These are phyloP conservation scores for Pachyrhizus erosus DNA, from an alignment of 306 rosid genomes.

Conservation along the genomic window DNA sequence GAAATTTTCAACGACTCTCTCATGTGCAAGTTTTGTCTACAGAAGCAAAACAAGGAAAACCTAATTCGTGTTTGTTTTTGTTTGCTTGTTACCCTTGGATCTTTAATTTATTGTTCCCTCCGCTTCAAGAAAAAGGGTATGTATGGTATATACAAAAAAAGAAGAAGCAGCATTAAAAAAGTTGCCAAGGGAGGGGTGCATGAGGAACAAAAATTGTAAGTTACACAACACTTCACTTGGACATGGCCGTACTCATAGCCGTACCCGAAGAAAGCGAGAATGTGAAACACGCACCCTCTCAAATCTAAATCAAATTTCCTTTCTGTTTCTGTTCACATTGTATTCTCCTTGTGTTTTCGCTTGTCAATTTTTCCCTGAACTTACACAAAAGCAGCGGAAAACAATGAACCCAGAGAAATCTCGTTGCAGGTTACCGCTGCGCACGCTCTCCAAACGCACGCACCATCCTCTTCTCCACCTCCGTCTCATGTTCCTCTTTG, in stretches of 20 bases:
- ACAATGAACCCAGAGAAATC: constrained; percentile 44
- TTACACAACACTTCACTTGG: background rate
- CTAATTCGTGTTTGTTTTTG: too few relatives aligned
- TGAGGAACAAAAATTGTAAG: too few relatives aligned
- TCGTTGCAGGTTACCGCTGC: constrained; percentile 20
- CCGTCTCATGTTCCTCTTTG: constrained; percentile 59
- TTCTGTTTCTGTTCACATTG: background rate
- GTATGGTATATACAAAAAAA: background rate
- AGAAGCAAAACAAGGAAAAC: too few relatives aligned
- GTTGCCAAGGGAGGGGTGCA: background rate
- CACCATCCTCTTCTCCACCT: constrained; percentile 58
- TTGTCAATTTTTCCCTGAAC: background rate
- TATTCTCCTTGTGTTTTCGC: background rate
- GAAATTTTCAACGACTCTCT: too few relatives aligned
- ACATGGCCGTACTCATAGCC: constrained; percentile 42
- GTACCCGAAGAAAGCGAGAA: constrained; percentile 6
- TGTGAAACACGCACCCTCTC: background rate
- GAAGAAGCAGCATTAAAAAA: background rate
- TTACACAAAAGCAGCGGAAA: background rate
- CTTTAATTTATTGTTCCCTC: too few relatives aligned
- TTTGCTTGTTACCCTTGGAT: too few relatives aligned
- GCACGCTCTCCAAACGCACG: constrained; percentile 44
- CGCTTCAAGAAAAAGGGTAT: background rate
- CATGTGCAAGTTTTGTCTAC: too few relatives aligned
- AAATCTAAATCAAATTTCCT: background rate